These are phyloP conservation scores for Canavalia ensiformis DNA, from an alignment of 306 rosid genomes.

Conservation along the genomic window DNA sequence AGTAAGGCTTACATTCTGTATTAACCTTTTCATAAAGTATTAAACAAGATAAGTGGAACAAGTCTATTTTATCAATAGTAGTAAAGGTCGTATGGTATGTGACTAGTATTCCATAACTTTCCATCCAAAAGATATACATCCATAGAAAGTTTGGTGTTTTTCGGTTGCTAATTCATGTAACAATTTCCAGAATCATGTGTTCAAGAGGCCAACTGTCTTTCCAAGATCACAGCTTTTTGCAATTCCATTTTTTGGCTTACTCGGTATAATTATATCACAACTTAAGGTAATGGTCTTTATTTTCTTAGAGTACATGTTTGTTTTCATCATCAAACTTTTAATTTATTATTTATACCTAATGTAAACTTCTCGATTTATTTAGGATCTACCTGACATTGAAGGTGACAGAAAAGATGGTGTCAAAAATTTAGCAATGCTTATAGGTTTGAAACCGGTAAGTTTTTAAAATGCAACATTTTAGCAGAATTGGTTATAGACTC, in stretches of 20 bases:
- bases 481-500: neutral
- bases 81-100: no score
- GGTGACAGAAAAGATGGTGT: slow-evolving; percentile 77
- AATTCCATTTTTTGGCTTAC: slow-evolving; percentile 84
- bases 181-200: slow-evolving; percentile 69
- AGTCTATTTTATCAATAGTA: no score
- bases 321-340: slow-evolving; percentile 17
- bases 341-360: neutral
- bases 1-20: neutral
- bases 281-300: slow-evolving; percentile 65
- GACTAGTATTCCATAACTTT: no score
- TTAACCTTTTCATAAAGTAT: neutral
- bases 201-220: slow-evolving; percentile 68
- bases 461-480: neutral
- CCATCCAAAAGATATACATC: no score
- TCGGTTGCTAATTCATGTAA: no score
- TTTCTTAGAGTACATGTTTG: neutral
- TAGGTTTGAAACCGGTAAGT: slow-evolving; percentile 71
- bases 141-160: no score
- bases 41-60: no score
- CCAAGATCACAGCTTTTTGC: slow-evolving; percentile 70
- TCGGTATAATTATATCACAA: slow-evolving; percentile 75
- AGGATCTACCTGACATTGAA: slow-evolving; percentile 90
- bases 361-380: neutral
- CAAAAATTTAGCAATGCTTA: slow-evolving; percentile 67